These are phyloP conservation scores for Chalciporus pseudorubinellus DNA, from an alignment of 768 basidiomycete genomes.

Conservation along the genomic window DNA sequence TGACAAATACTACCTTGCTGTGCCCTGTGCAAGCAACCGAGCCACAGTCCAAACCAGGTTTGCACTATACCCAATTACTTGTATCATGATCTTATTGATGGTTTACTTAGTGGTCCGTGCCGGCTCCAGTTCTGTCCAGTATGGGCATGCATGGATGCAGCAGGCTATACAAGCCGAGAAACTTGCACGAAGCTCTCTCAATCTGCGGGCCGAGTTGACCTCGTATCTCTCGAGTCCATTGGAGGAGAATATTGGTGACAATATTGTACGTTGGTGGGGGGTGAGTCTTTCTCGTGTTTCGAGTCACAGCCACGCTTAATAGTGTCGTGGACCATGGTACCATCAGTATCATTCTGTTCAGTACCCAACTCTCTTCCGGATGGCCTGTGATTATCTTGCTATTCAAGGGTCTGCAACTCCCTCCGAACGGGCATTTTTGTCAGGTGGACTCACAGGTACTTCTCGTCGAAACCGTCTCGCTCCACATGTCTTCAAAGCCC, in stretches of 20 bases:
- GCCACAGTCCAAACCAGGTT: too few relatives aligned
- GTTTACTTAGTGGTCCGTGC: not conserved
- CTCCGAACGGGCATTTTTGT: conserved; percentile 29
- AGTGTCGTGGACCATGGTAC: too few relatives aligned
- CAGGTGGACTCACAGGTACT: conserved; percentile 26
- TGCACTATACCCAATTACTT: too few relatives aligned
- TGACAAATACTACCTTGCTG: too few relatives aligned
- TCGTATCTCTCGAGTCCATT: not conserved
- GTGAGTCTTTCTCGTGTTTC: not conserved
- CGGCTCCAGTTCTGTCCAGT: conserved; percentile 1
- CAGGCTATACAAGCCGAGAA: not conserved
- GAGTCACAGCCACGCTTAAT: too few relatives aligned
- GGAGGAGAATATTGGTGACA: not conserved
- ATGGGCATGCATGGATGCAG: conserved; percentile 2
- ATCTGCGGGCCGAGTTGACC: not conserved
- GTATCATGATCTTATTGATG: too few relatives aligned
- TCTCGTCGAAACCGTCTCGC: conserved; percentile 15
- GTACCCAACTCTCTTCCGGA: conserved; percentile 17
- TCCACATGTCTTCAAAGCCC: conserved; percentile 23
- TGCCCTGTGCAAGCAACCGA: too few relatives aligned
- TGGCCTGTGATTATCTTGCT: conserved; percentile 18
- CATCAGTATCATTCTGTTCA: not conserved
- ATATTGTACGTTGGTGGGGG: conserved; percentile 2
- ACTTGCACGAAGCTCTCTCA: not conserved
- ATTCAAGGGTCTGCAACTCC: conserved; percentile 27